phyloP scores from a whole-genome alignment of 2,329 filamentous ascomycete genomes.

The Pseudocercospora macadamiae region DNA sequence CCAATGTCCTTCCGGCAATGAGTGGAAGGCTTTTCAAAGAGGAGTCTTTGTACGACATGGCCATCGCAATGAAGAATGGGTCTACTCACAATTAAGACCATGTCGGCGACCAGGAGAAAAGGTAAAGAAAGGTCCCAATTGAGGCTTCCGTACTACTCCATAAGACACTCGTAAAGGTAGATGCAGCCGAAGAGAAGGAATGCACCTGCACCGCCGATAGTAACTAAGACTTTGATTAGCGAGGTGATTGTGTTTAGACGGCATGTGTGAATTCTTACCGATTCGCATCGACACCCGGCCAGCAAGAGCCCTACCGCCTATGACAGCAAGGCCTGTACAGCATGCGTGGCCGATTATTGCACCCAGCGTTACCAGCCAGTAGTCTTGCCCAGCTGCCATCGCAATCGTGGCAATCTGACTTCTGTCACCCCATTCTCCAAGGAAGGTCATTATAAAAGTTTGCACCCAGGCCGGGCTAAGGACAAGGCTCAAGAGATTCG shows the following conservation, averaged over 20 bases:
- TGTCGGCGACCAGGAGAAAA: not conserved
- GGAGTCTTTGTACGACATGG: too few species aligned
- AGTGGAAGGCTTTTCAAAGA: too few species aligned
- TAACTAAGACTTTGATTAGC: slow-evolving; percentile 63
- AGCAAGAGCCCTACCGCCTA: slow-evolving; percentile 90
- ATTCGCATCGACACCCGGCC: slow-evolving; percentile 93
- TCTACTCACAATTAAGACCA: too few species aligned
- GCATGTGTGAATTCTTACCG: slow-evolving; percentile 65
- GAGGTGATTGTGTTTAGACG: not conserved
- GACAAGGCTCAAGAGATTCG: slow-evolving; percentile 84
- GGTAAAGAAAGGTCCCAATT: too few species aligned
- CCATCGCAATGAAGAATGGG: too few species aligned
- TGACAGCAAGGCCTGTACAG: slow-evolving; percentile 87
- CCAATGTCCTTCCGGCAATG: too few species aligned
- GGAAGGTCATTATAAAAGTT: slow-evolving; percentile 98
- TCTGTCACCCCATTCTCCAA: slow-evolving; percentile 97
- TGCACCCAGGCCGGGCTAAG: slow-evolving; percentile 97
- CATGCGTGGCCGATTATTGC: slow-evolving; percentile 83
- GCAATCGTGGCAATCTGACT: slow-evolving; percentile 98
- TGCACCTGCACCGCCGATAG: slow-evolving; percentile 83
- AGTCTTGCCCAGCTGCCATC: slow-evolving; percentile 97
- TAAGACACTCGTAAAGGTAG: slow-evolving; percentile 72
- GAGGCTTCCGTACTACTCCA: slow-evolving; percentile 16
- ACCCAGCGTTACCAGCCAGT: slow-evolving; percentile 96
- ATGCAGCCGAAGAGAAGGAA: slow-evolving; percentile 92